Conservation (phyloP, 257 asterid genomes). For the Nicotiana undulata region DNA sequence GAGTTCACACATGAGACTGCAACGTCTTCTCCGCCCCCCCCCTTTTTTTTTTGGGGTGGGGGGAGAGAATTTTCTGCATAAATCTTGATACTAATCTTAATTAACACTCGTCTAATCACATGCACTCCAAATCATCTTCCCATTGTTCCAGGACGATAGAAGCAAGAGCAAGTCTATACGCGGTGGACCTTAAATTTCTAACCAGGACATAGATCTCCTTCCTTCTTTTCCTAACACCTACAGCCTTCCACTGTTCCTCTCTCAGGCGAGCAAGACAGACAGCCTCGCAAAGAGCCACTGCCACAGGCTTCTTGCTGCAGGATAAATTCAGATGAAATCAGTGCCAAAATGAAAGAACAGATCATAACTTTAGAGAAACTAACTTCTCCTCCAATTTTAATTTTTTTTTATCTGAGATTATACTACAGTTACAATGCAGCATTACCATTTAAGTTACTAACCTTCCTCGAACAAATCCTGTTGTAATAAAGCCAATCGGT, state of each 20-base stretch:
- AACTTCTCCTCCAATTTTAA: neutral
- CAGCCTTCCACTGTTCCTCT: conserved; percentile 62
- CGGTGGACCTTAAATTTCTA: conserved; percentile 81
- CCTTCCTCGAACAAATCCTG: conserved; percentile 92
- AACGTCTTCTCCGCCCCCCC: neutral
- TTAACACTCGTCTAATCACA: conserved; percentile 22
- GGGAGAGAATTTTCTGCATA: neutral
- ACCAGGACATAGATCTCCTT: conserved; percentile 81
- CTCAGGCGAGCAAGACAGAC: conserved; percentile 54
- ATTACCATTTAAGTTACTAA: conserved; percentile 14
- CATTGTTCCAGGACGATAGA: conserved; percentile 66
- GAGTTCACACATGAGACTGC: neutral
- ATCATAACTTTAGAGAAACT: neutral
- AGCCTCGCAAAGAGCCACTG: conserved; percentile 69
- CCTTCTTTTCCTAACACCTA: conserved; percentile 41
- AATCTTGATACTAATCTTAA: neutral
- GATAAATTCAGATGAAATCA: neutral
- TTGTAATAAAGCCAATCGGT: conserved; percentile 79
- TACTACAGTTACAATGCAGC: neutral
- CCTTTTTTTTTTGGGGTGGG: neutral
- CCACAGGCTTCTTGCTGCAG: conserved; percentile 69
- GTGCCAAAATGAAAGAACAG: neutral
- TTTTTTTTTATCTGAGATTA: neutral
- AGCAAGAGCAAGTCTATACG: conserved; percentile 83
- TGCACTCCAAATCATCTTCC: conserved; percentile 49